Conservation (phyloP, 2,329 filamentous ascomycete species). For the Aplosporella prunicola region DNA sequence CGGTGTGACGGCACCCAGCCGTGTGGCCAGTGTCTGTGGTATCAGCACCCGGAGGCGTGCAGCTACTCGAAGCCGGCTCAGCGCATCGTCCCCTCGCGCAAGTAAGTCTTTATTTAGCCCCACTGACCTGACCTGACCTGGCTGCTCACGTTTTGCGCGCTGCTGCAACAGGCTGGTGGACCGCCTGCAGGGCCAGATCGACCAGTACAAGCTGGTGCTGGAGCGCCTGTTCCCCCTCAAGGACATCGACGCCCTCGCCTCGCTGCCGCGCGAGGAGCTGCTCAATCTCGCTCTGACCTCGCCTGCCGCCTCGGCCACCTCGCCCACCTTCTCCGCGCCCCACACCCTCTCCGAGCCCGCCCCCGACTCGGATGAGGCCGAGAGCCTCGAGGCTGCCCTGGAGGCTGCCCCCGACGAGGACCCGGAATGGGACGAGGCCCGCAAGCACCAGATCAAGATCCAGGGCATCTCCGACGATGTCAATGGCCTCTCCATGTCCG, state of each 20-base stretch:
- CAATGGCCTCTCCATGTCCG: constrained; percentile 54
- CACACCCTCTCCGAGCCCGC: constrained; percentile 23
- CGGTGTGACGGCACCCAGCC: constrained; percentile 75
- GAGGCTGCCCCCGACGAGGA: constrained; percentile 61
- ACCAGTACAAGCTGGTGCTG: constrained; percentile 36
- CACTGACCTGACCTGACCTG: not conserved
- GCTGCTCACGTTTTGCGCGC: constrained; percentile 11
- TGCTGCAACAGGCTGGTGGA: constrained; percentile 46
- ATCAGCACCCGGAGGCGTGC: constrained; percentile 68
- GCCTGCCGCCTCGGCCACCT: constrained; percentile 22
- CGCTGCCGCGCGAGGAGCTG: constrained; percentile 35
- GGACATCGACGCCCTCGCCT: constrained; percentile 31
- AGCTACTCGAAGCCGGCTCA: constrained; percentile 74
- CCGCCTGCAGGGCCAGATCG: constrained; percentile 42
- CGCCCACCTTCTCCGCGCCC: not conserved
- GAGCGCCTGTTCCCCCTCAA: constrained; percentile 34
- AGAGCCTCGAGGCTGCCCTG: constrained; percentile 46
- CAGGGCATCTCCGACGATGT: constrained; percentile 57
- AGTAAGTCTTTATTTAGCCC: constrained; percentile 42
- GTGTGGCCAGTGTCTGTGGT: constrained; percentile 74
- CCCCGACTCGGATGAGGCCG: constrained; percentile 36
- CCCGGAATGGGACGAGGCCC: constrained; percentile 57
- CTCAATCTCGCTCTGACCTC: constrained; percentile 35
- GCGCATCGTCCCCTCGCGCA: constrained; percentile 66
- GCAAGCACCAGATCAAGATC: constrained; percentile 32